Evolutionary conservation across 2,329 filamentous ascomycete genomes (phyloP).

Genomic region (Shiraia sp.): DNA sequence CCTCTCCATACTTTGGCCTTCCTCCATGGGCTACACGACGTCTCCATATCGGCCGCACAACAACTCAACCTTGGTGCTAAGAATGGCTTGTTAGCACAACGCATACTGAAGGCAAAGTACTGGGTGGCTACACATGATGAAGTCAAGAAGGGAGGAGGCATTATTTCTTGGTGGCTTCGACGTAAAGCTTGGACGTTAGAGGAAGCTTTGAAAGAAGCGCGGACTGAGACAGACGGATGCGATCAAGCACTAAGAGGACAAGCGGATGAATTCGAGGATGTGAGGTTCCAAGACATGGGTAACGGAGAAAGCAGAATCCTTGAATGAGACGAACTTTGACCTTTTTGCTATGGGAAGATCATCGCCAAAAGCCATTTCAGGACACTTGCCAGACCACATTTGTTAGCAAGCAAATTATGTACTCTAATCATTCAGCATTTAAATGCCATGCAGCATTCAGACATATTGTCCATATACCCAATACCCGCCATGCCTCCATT

Average conservation of each 20-base stretch:
- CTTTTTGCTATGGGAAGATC: too few species aligned
- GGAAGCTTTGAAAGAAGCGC: constrained; percentile 54
- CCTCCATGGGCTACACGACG: constrained; percentile 67
- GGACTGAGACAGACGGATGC: constrained; percentile 47
- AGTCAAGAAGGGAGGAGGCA: constrained; percentile 61
- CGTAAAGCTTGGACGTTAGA: constrained; percentile 49
- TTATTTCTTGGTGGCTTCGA: constrained; percentile 57
- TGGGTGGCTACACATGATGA: constrained; percentile 71
- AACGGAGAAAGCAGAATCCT: constrained; percentile 62
- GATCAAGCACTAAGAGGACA: constrained; percentile 25
- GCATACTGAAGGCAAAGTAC: constrained; percentile 58
- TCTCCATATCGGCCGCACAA: constrained; percentile 54
- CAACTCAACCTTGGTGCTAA: constrained; percentile 67
- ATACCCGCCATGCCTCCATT: constrained; percentile 27
- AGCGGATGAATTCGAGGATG: constrained; percentile 46
- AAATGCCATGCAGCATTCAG: too few species aligned
- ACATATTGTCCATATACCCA: constrained; percentile 27
- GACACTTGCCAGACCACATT: background rate
- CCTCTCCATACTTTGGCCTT: constrained; percentile 60
- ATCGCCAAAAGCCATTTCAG: too few species aligned
- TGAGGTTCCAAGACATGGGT: constrained; percentile 56
- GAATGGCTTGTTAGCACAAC: constrained; percentile 63
- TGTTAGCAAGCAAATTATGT: background rate
- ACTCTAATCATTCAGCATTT: background rate
- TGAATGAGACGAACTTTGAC: too few species aligned